Conservation (phyloP, 768 basidiomycete genomes). For the Amanita inopinata region DNA sequence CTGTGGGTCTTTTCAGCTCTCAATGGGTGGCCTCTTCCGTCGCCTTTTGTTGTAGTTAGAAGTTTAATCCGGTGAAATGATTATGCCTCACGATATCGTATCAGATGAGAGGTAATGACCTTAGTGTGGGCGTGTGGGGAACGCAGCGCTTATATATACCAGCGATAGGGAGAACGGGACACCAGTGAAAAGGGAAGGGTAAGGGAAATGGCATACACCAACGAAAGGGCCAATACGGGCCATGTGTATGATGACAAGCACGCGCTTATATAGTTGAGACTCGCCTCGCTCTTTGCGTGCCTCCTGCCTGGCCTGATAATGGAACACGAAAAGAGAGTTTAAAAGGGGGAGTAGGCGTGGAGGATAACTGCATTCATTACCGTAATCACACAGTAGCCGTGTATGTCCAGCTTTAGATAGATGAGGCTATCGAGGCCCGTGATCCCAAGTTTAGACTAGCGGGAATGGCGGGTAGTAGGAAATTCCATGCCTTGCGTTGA, state of each 20-base stretch:
- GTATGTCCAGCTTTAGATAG: not conserved
- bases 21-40: no score
- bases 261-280: slow-evolving; percentile 8
- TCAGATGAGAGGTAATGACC: not conserved
- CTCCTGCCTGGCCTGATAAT: not conserved
- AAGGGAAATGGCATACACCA: slow-evolving; percentile 1
- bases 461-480: not conserved
- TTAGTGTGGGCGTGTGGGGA: not conserved
- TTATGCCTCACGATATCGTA: no score
- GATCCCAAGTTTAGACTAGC: not conserved
- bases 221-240: slow-evolving; percentile 1
- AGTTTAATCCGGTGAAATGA: no score
- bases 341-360: not conserved
- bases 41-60: no score
- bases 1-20: not conserved
- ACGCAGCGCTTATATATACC: slow-evolving; percentile 2
- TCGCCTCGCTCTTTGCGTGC: slow-evolving; percentile 5
- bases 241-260: slow-evolving; percentile 6
- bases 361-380: not conserved
- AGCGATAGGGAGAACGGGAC: not conserved
- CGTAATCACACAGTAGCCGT: not conserved
- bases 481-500: no score
- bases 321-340: no score
- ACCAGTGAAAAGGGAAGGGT: not conserved
- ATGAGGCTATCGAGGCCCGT: not conserved